These are phyloP conservation scores for Emericellopsis cladophorae DNA, from an alignment of 2,329 filamentous ascomycete genomes.

Conservation along the genomic window DNA sequence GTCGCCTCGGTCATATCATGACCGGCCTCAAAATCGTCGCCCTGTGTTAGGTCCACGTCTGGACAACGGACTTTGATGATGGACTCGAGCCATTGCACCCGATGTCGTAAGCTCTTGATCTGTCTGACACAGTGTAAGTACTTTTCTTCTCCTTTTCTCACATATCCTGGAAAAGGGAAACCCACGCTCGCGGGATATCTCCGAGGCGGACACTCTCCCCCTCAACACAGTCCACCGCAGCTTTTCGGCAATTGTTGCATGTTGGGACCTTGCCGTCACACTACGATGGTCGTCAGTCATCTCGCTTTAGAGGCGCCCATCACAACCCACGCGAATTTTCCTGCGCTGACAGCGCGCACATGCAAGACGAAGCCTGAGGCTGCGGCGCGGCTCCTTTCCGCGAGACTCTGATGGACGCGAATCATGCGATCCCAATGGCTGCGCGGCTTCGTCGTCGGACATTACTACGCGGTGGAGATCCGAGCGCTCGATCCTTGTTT, in stretches of 20 bases:
- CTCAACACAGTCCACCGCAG: conserved; percentile 25
- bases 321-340: conserved; percentile 29
- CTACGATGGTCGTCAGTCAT: conserved; percentile 12
- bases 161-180: no score
- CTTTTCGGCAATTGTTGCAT: conserved; percentile 29
- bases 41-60: conserved; percentile 21
- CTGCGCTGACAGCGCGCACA: conserved; percentile 29
- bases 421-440: no score
- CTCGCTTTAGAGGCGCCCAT: background rate
- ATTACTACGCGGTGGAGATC: no score
- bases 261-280: conserved; percentile 29
- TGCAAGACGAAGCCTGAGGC: conserved; percentile 14
- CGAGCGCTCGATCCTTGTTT: no score
- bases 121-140: conserved; percentile 6
- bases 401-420: background rate
- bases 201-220: conserved; percentile 25
- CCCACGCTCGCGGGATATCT: conserved; percentile 28
- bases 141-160: no score
- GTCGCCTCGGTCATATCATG: background rate
- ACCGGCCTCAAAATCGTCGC: background rate
- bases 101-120: conserved; percentile 22
- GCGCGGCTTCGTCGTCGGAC: no score
- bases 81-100: conserved; percentile 32
- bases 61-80: conserved; percentile 27
- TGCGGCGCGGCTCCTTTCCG: conserved; percentile 8